Base-by-base conservation (phyloP, 2,329 filamentous ascomycete genomes). In the Monilinia fructicola region DNA sequence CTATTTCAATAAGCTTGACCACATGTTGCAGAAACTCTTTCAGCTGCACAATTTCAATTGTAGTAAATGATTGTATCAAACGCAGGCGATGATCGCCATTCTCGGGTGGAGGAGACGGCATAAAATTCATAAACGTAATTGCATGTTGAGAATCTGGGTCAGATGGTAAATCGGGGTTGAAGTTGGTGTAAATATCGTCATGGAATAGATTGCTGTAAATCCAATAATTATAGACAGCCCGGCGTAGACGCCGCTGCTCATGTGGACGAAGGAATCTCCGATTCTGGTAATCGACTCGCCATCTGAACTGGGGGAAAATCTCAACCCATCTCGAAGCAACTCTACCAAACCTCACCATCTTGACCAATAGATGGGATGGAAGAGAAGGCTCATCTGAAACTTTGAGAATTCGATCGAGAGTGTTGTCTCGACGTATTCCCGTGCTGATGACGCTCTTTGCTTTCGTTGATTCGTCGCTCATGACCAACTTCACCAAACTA, bases 161-260 rank as follows among this genome's bases (percentile, higher is more conserved):
- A 5, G 42, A 48, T 44, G 44, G 56, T 35, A 26, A 28, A 35
- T 46, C 42, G 1, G 74, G 72, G 4, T 71, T 71, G 59, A 72
- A 74, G 55, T 72, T 69, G 5, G 70, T 72, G 67, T 72, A 75
- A n/a, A 68, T 67, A 23, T 72, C 69, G n/a, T 74, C 73, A 52
- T 75, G 73, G 53, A 76, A 76, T 28, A 75, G 71, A 12, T 64
- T 71, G 11, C 72, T 71, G 44, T 76, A 76, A 21, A 71, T 75
- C 75, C 75, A 76, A 54, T 73, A 72, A 31, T 72, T 71, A 63
- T 76, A 76, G 38, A 76, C 69, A 5, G 74, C 75, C 62, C 64
- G 46, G 16, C 74, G 69, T 23, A 76, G 63, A 16, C 74, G 70
- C 26, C 70, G 60, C 48, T 72, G 71, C 66, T 76, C 75, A 48